These are phyloP conservation scores for Cercophora sp. DNA, from an alignment of 495 filamentous ascomycete species.

Conservation along the genomic window DNA sequence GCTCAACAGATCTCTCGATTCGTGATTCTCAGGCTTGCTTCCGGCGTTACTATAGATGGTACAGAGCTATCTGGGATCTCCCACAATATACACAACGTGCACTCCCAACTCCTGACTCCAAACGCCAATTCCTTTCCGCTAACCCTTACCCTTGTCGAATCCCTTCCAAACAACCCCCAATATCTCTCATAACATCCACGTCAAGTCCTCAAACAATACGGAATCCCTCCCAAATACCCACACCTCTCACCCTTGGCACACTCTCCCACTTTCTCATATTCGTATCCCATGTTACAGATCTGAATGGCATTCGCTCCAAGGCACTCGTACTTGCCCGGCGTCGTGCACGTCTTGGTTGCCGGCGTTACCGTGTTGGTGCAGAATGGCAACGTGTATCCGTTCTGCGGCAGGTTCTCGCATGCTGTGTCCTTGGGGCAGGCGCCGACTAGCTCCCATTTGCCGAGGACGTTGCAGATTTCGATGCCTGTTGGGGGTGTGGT, in stretches of 20 bases:
- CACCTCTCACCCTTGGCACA: not conserved
- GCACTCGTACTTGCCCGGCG: conserved; percentile 5
- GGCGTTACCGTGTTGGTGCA: not conserved
- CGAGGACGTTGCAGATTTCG: conserved; percentile 3
- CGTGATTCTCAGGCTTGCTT: too few species aligned
- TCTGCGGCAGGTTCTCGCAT: not conserved
- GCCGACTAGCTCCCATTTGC: conserved; percentile 2
- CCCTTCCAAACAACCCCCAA: too few species aligned
- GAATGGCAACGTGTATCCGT: conserved; percentile 1
- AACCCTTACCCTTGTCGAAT: too few species aligned
- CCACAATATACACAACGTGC: too few species aligned
- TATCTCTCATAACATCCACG: too few species aligned
- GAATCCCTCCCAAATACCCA: not conserved
- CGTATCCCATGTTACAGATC: not conserved
- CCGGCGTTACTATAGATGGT: too few species aligned
- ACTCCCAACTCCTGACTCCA: too few species aligned
- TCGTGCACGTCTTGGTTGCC: not conserved
- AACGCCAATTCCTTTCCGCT: too few species aligned
- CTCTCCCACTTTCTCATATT: conserved; percentile 6
- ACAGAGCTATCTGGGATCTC: too few species aligned
- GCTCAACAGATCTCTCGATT: too few species aligned
- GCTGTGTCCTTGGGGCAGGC: not conserved
- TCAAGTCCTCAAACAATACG: too few species aligned
- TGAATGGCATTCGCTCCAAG: not conserved
- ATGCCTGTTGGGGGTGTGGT: conserved; percentile 1